Conservation (phyloP, 2,329 filamentous ascomycete genomes). For the Verticillium klebahnii region DNA sequence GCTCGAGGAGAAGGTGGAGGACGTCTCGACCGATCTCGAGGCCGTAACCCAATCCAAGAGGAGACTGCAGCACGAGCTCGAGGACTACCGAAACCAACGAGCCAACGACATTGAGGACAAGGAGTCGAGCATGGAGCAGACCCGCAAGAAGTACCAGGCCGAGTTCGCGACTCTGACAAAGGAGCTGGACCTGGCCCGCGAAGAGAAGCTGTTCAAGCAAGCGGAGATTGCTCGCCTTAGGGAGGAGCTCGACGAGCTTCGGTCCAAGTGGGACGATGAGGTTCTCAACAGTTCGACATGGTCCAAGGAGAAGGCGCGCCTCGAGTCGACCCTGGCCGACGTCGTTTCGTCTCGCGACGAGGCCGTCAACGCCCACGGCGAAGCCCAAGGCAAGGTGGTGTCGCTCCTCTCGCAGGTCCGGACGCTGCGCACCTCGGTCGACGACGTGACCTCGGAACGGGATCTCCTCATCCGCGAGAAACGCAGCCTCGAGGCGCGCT, state of each 20-base stretch:
- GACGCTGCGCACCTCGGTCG: constrained; percentile 73
- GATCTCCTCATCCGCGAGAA: constrained; percentile 86
- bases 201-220: constrained; percentile 81
- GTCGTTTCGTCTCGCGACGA: constrained; percentile 90
- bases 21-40: constrained; percentile 84
- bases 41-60: constrained; percentile 85
- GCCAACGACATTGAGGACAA: constrained; percentile 97
- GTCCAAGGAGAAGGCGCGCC: constrained; percentile 93
- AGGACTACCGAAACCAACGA: constrained; percentile 92
- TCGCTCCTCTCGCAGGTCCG: constrained; percentile 86
- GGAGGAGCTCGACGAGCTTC: constrained; percentile 92
- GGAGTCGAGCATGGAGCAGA: constrained; percentile 93
- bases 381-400: constrained; percentile 90
- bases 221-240: constrained; percentile 81
- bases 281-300: constrained; percentile 96
- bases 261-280: constrained; percentile 97
- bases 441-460: constrained; percentile 80
- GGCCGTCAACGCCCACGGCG: constrained; percentile 87
- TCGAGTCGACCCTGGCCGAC: constrained; percentile 86
- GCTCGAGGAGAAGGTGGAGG: constrained; percentile 86
- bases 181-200: constrained; percentile 88
- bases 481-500: constrained; percentile 76
- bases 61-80: constrained; percentile 91
- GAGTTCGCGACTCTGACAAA: constrained; percentile 87
- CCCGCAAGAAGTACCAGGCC: constrained; percentile 92